These are phyloP conservation scores for Paramecium pentaurelia DNA, from an alignment of 73 alveolate species.

Conservation along the genomic window DNA sequence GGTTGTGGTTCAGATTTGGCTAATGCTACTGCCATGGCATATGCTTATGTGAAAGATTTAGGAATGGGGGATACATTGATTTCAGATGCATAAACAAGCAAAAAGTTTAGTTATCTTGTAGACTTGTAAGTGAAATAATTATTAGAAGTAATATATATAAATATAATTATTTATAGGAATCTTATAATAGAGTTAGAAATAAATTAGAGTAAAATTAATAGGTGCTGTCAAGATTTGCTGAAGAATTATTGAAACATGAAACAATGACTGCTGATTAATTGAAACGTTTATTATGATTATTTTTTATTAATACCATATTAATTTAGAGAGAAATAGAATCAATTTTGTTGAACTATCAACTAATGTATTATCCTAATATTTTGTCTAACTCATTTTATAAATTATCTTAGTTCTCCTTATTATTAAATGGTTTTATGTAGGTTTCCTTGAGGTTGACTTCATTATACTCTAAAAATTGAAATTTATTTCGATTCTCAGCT, in stretches of 20 bases:
- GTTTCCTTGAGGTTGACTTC: not conserved
- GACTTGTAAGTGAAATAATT: conserved; percentile 46
- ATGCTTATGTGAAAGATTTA: conserved; percentile 34
- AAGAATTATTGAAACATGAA: not conserved
- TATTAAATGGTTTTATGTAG: not conserved
- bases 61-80: conserved; percentile 53
- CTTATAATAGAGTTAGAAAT: conserved; percentile 47
- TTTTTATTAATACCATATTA: not conserved
- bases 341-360: not conserved
- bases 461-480: not conserved
- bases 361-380: not conserved
- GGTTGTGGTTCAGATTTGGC: conserved; percentile 55
- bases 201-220: not conserved
- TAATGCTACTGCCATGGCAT: conserved; percentile 58
- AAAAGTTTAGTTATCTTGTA: conserved; percentile 8
- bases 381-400: not conserved
- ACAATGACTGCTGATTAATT: not conserved
- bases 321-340: not conserved
- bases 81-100: conserved; percentile 52
- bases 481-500: not conserved
- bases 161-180: not conserved
- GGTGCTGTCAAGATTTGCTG: not conserved
- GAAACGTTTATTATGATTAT: not conserved
- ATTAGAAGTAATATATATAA: not conserved
- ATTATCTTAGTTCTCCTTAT: not conserved